These are phyloP conservation scores for Pseudogymnoascus destructans DNA, from an alignment of 2,329 filamentous ascomycete genomes.

Conservation along the genomic window DNA sequence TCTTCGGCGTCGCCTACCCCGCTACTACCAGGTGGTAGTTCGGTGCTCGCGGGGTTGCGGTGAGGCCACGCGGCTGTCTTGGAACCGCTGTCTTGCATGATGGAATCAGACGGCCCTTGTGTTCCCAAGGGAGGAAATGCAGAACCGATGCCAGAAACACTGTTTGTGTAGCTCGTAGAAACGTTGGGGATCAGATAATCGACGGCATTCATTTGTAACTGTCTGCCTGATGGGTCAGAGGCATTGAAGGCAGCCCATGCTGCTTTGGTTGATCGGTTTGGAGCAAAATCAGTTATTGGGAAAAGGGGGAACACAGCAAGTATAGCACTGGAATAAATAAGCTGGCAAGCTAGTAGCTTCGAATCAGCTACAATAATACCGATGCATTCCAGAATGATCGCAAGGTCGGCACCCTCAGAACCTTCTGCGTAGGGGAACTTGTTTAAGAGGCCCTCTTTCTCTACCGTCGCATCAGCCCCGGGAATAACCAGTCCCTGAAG, in stretches of 20 bases:
- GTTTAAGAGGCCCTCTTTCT: slow-evolving; percentile 40
- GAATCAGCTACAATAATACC: slow-evolving; percentile 67
- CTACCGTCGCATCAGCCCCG: slow-evolving; percentile 38
- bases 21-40: neutral
- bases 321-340: slow-evolving; percentile 55
- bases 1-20: slow-evolving; percentile 38
- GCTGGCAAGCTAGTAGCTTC: slow-evolving; percentile 59
- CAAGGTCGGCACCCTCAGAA: slow-evolving; percentile 43
- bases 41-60: slow-evolving; percentile 10
- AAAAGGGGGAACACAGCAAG: slow-evolving; percentile 52
- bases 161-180: slow-evolving; percentile 24
- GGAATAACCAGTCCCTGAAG: slow-evolving; percentile 56
- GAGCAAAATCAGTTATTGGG: slow-evolving; percentile 36
- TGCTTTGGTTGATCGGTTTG: slow-evolving; percentile 34
- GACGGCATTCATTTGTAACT: slow-evolving; percentile 39
- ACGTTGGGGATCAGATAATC: slow-evolving; percentile 48
- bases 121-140: slow-evolving; percentile 11
- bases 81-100: slow-evolving; percentile 14
- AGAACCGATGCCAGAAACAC: slow-evolving; percentile 31
- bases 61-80: slow-evolving; percentile 15
- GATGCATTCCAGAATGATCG: slow-evolving; percentile 64
- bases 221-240: slow-evolving; percentile 31
- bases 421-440: slow-evolving; percentile 47
- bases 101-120: slow-evolving; percentile 6
- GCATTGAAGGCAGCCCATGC: slow-evolving; percentile 42